These are phyloP conservation scores for Pseudodiploospora longispora DNA, from an alignment of 2,329 filamentous ascomycete species.

Conservation along the genomic window DNA sequence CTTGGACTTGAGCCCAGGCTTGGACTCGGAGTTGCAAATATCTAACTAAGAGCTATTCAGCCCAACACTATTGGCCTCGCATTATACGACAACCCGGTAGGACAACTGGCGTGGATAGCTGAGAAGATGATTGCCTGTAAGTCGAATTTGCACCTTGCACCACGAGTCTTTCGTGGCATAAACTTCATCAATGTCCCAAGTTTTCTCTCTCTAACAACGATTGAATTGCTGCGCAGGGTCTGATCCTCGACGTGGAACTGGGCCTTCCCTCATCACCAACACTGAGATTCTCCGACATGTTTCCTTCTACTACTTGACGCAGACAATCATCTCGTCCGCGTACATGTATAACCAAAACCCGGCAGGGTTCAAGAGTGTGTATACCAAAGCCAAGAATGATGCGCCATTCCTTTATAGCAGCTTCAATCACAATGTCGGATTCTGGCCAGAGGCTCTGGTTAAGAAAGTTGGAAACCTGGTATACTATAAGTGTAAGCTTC, in stretches of 20 bases:
- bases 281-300: constrained; percentile 14
- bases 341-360: constrained; percentile 12
- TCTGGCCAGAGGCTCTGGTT: constrained; percentile 10
- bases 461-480: constrained; percentile 14
- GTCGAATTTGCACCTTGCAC: constrained; percentile 1
- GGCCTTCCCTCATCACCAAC: constrained; percentile 9
- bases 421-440: constrained; percentile 14
- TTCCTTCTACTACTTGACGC: constrained; percentile 17
- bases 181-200: too few species aligned
- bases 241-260: constrained; percentile 7
- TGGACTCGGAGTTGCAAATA: too few species aligned
- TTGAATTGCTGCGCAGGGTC: not conserved
- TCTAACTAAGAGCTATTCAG: constrained; percentile 1
- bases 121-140: constrained; percentile 25
- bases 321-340: constrained; percentile 14
- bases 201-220: too few species aligned
- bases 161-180: too few species aligned
- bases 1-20: not conserved
- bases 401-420: constrained; percentile 10
- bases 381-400: constrained; percentile 8
- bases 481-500: constrained; percentile 6
- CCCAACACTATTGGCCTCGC: constrained; percentile 35
- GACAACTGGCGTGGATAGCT: constrained; percentile 34
- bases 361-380: constrained; percentile 7
- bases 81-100: constrained; percentile 34